Conservation (phyloP, 1,139 yeast genomes). For the Arxiozyma slooffiae region DNA sequence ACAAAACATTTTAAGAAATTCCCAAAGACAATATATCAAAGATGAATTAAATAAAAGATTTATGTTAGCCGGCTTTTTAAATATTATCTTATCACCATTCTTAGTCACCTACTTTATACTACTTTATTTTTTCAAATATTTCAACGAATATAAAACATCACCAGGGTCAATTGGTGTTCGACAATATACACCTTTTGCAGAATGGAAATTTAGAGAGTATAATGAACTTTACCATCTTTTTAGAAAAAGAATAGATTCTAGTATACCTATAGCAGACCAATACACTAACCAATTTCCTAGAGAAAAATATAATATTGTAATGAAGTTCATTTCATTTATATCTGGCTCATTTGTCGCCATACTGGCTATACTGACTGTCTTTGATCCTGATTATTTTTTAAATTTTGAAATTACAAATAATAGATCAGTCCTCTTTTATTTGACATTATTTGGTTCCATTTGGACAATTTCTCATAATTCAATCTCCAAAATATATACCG, state of each 20-base stretch:
- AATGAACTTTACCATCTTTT: conserved; percentile 88
- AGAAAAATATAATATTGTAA: conserved; percentile 55
- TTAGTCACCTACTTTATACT: conserved; percentile 73
- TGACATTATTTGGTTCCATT: conserved; percentile 74
- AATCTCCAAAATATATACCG: conserved; percentile 49
- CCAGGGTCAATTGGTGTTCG: conserved; percentile 80
- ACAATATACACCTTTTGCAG: conserved; percentile 88
- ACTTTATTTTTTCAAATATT: conserved; percentile 78
- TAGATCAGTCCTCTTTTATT: conserved; percentile 73
- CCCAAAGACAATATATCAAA: conserved; percentile 56
- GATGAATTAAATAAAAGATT: conserved; percentile 69
- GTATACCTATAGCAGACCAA: conserved; percentile 68
- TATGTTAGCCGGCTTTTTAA: conserved; percentile 77
- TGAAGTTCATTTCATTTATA: conserved; percentile 62
- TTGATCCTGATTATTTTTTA: conserved; percentile 85
- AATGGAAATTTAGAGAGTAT: conserved; percentile 89
- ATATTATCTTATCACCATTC: conserved; percentile 75
- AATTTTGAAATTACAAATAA: conserved; percentile 82
- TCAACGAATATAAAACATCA: conserved; percentile 82
- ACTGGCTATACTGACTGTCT: conserved; percentile 69
- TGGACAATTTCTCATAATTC: conserved; percentile 65
- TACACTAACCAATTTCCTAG: conserved; percentile 91
- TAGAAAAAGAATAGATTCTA: conserved; percentile 62
- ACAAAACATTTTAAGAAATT: conserved; percentile 58
- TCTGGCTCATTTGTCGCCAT: conserved; percentile 87